Evolutionary conservation across 306 rosid species (phyloP).

Genomic region (Quercus cerris): DNA sequence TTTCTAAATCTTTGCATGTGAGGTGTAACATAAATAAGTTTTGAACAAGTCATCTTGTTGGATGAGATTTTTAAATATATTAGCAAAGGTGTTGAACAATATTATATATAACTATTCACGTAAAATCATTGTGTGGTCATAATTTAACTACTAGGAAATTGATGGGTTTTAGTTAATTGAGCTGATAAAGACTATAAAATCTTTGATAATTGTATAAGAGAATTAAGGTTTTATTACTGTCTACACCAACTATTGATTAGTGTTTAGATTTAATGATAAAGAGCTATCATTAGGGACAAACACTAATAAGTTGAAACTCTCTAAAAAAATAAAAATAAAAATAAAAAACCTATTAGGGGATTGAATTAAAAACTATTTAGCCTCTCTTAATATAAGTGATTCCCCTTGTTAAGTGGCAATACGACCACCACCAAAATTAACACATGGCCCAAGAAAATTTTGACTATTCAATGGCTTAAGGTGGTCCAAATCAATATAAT

Average conservation of each 20-base stretch:
- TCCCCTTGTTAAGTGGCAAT: not conserved
- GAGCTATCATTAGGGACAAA: accelerated
- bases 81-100: constrained; percentile 9
- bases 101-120: not conserved
- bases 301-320: accelerated
- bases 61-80: constrained; percentile 3
- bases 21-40: not conserved
- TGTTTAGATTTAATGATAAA: accelerated
- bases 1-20: constrained; percentile 38
- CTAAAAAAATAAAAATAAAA: too few relatives aligned
- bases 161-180: accelerated
- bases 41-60: constrained; percentile 26
- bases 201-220: too few relatives aligned
- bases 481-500: not conserved
- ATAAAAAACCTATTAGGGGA: too few relatives aligned
- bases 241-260: too few relatives aligned
- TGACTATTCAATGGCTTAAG: not conserved
- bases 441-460: not conserved
- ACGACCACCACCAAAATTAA: too few relatives aligned
- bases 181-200: too few relatives aligned
- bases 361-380: not conserved
- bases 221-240: accelerated
- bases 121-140: constrained; percentile 11
- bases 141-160: not conserved
- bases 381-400: not conserved